phyloP scores from a whole-genome alignment of 345 rosid species.

The Toxicodendron radicans region DNA sequence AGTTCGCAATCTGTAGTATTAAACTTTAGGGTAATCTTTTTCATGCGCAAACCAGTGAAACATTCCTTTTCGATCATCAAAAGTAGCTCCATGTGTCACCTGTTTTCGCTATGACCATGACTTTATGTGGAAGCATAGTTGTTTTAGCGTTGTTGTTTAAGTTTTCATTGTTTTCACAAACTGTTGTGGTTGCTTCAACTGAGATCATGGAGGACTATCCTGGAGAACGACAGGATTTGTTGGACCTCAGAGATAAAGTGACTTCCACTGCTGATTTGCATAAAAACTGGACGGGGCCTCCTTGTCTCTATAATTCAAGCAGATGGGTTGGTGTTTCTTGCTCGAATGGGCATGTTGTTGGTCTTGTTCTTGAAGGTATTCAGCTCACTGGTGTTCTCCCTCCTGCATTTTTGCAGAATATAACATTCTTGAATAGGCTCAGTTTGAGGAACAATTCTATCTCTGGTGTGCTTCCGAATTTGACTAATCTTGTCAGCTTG shows the following conservation, averaged over 20 bases:
- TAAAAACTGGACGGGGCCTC: slow-evolving; percentile 52
- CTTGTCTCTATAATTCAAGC: slow-evolving; percentile 37
- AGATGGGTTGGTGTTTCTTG: slow-evolving; percentile 52
- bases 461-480: slow-evolving; percentile 43
- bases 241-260: slow-evolving; percentile 41
- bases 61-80: neutral
- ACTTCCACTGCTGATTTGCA: slow-evolving; percentile 31
- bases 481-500: slow-evolving; percentile 31
- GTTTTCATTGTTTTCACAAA: neutral
- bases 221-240: slow-evolving; percentile 38
- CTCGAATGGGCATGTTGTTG: slow-evolving; percentile 40
- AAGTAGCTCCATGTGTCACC: slow-evolving; percentile 10
- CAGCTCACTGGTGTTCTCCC: slow-evolving; percentile 49
- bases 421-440: slow-evolving; percentile 40
- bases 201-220: slow-evolving; percentile 23
- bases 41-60: neutral
- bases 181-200: neutral
- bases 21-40: neutral
- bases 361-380: slow-evolving; percentile 45
- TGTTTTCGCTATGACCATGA: slow-evolving; percentile 11
- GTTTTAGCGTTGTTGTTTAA: neutral
- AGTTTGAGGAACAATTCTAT: slow-evolving; percentile 45
- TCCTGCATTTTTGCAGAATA: slow-evolving; percentile 30
- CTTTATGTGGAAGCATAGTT: neutral
- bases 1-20: slow-evolving; percentile 21